Percentiles rank a stretch among this genome's conserved stretches.
Conservation (phyloP, 768 basidiomycete species). For the Lentinula raphanica region DNA sequence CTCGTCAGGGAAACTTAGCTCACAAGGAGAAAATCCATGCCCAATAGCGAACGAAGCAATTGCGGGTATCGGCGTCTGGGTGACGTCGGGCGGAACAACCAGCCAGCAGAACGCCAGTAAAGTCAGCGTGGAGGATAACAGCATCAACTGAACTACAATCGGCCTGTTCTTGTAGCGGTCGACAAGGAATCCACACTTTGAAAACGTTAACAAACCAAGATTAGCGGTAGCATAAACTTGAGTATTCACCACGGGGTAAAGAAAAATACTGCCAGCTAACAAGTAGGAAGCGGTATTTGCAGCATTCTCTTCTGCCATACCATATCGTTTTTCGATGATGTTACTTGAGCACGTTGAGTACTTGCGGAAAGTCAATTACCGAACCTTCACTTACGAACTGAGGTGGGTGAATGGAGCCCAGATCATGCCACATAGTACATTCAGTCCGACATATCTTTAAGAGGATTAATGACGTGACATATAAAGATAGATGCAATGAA, state of each 20-base stretch:
- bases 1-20: conserved; percentile 17
- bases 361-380: conserved; percentile 4
- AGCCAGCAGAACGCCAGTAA: conserved; percentile 64
- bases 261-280: conserved; percentile 58
- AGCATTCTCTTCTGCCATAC: conserved; percentile 53
- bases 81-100: conserved; percentile 51
- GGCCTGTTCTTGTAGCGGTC: conserved; percentile 54
- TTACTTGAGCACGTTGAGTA: conserved; percentile 38
- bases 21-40: conserved; percentile 69
- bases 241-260: conserved; percentile 61
- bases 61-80: conserved; percentile 55
- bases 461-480: conserved; percentile 7
- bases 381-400: conserved; percentile 47
- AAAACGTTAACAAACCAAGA: background rate
- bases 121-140: conserved; percentile 55
- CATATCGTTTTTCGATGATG: conserved; percentile 65
- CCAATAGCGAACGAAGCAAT: conserved; percentile 60
- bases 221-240: background rate
- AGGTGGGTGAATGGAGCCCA: conserved; percentile 80
- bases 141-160: conserved; percentile 53
- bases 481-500: background rate
- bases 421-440: conserved; percentile 68
- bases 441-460: conserved; percentile 65
- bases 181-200: conserved; percentile 62
- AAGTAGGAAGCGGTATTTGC: conserved; percentile 66